phyloP scores from a whole-genome alignment of 169 alveolate genomes.

The Cryptosporidium parvum region DNA sequence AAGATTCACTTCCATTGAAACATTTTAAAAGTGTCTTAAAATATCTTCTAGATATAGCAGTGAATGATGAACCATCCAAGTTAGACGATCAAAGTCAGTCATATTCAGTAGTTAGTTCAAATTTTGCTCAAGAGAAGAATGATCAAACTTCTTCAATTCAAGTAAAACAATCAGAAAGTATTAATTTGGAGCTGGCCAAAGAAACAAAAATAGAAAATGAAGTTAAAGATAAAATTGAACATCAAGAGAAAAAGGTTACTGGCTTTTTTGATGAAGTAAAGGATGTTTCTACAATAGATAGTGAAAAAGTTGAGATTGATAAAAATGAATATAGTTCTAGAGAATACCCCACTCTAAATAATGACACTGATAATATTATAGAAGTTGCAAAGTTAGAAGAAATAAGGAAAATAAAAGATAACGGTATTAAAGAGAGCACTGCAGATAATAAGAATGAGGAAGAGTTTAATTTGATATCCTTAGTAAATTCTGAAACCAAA shows the following conservation, averaged over 20 bases:
- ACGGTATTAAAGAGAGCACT: background rate
- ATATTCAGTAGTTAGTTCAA: background rate
- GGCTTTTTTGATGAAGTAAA: background rate
- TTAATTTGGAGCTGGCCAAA: background rate
- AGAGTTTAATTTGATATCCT: background rate
- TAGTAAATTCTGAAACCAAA: background rate
- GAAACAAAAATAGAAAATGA: background rate
- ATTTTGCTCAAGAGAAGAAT: background rate
- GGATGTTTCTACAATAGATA: background rate
- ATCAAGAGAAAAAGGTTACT: background rate
- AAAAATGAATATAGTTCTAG: background rate
- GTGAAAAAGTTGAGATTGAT: background rate
- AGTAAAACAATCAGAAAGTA: background rate
- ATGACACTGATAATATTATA: background rate
- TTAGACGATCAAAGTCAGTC: background rate
- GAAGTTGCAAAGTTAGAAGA: background rate
- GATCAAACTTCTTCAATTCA: background rate
- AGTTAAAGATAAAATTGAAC: background rate
- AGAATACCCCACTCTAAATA: too few species aligned
- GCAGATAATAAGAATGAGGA: background rate
- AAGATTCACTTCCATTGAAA: slow-evolving; percentile 19
- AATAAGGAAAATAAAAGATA: background rate
- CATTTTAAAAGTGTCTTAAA: slow-evolving; percentile 27
- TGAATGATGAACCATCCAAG: background rate
- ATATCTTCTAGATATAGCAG: slow-evolving; percentile 2